These are phyloP conservation scores for Thelephora ganbajun DNA, from an alignment of 768 basidiomycete species.

Conservation along the genomic window DNA sequence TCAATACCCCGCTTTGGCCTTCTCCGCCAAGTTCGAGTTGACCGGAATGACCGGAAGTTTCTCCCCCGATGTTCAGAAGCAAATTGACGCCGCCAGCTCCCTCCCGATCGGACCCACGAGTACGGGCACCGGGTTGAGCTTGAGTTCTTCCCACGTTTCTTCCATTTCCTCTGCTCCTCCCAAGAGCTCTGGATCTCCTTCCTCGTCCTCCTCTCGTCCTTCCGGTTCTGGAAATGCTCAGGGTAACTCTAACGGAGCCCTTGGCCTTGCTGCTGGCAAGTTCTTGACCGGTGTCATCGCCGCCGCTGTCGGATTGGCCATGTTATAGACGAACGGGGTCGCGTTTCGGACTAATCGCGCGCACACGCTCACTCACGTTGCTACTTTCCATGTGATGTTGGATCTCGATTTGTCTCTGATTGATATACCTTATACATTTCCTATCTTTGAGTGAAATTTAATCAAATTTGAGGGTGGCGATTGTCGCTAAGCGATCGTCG, in stretches of 20 bases:
- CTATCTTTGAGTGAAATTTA: too few species aligned
- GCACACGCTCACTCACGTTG: too few species aligned
- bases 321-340: background rate
- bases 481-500: too few species aligned
- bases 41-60: conserved; percentile 61
- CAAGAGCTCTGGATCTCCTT: conserved; percentile 1
- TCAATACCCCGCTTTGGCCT: conserved; percentile 49
- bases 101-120: conserved; percentile 39
- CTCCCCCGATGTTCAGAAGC: conserved; percentile 33
- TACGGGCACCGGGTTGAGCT: too few species aligned
- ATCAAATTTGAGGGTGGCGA: too few species aligned
- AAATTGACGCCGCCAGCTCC: conserved; percentile 49
- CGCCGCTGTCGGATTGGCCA: background rate
- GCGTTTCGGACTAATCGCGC: too few species aligned
- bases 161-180: conserved; percentile 6
- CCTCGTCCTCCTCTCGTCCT: conserved; percentile 7
- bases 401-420: too few species aligned
- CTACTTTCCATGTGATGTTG: too few species aligned
- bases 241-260: background rate
- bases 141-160: conserved; percentile 13
- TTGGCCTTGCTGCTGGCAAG: background rate
- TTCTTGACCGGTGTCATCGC: background rate
- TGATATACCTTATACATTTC: too few species aligned
- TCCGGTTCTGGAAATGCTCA: background rate
- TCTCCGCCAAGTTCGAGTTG: conserved; percentile 65